Base-by-base conservation (phyloP, 2,329 filamentous ascomycete genomes). In the Xylariaceae sp. region DNA sequence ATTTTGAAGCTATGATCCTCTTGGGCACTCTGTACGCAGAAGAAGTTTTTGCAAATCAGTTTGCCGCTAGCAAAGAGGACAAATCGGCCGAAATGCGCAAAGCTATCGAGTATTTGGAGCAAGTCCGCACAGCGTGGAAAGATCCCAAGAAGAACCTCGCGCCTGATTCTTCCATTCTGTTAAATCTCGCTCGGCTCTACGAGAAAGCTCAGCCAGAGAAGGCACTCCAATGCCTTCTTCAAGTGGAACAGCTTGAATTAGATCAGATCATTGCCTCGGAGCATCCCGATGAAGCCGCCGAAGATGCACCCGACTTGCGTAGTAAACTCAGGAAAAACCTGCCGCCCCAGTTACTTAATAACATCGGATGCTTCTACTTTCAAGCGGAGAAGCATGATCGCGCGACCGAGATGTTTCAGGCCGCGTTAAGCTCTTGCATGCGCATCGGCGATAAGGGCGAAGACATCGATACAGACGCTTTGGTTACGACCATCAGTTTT, bases 401-500 rank as follows among this genome's bases (percentile, higher is more conserved):
- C 62, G 92, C 94, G 18, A 88, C 90, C 65, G 88, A 93, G 54
- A 83, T 95, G 76, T 99, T 97, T 72, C 90, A 99, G 73, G 87
- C 89, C n/a, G 94, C 92, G 0, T 77, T 99, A 56, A 88, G 88
- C 63, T 90, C 93, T 13, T 97, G 92, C 70, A 86, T 95, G 67
- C 88, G 89, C 67, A 87, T 91, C 62, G 85, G 86, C 51, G 87
- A 91, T 68, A 88, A 85, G 67, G 88, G 92, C 48, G 83, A 88
- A 55, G 83, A 85, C 1, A 82, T 88, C 62, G 94, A 97, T 71
- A 92, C 88, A 0, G 94, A 99, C 74, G 91, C 92, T 11, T 80
- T 99, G 3, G 88, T 97, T 30, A 96, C 93, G 0, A 96, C 92
- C 2, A 96, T 99, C 72, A 96, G 91, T 72, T 99, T 94, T 81